phyloP scores from a whole-genome alignment of 1,284 basidiomycete genomes.

The Ceratobasidium theobromae region DNA sequence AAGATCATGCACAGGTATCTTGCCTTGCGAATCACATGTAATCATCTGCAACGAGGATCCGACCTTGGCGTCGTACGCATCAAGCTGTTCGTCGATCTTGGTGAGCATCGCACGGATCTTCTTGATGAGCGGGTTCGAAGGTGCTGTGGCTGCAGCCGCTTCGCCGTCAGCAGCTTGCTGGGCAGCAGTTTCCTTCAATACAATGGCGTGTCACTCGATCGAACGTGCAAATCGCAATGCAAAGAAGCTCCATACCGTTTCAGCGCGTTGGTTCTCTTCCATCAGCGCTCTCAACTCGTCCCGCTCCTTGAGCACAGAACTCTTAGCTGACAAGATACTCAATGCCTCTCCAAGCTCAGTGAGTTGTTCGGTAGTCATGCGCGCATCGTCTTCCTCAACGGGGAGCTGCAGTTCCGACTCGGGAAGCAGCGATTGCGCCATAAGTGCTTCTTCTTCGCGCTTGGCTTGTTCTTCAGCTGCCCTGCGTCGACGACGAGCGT shows the following conservation, averaged over 20 bases:
- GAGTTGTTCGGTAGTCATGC: conserved; percentile 97
- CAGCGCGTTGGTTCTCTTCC: conserved; percentile 87
- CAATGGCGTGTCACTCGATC: conserved; percentile 12
- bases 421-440: conserved; percentile 73
- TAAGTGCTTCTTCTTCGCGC: conserved; percentile 62
- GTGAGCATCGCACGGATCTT: conserved; percentile 94
- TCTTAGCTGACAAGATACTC: conserved; percentile 89
- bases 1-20: conserved; percentile 88
- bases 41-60: conserved; percentile 94
- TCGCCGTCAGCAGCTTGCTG: conserved; percentile 17
- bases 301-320: conserved; percentile 95
- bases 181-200: conserved; percentile 22
- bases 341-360: conserved; percentile 92
- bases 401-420: conserved; percentile 65
- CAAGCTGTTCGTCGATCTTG: conserved; percentile 91
- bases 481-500: conserved; percentile 81
- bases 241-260: conserved; percentile 58
- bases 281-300: conserved; percentile 87
- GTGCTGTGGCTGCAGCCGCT: conserved; percentile 50
- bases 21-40: conserved; percentile 86
- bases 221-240: background rate
- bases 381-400: conserved; percentile 62
- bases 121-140: conserved; percentile 83
- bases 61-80: conserved; percentile 89
- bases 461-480: conserved; percentile 66